Base-by-base conservation (phyloP, 202 grass and related monocot genomes). In the Eragrostis tef region DNA sequence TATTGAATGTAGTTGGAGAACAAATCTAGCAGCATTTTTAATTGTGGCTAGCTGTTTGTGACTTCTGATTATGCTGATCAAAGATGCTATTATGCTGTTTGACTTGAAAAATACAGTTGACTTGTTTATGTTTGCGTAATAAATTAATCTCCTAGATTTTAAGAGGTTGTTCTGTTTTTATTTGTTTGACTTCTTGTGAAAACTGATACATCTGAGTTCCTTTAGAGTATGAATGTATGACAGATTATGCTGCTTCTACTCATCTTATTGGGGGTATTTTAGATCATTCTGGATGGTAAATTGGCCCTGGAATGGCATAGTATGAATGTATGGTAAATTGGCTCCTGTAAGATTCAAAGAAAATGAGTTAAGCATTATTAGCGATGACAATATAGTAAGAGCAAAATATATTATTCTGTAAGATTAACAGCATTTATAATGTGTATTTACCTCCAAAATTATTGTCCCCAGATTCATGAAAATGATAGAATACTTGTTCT, bases 31-130 rank as follows among this genome's bases (percentile, higher is more conserved):
- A 71, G 7, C 16, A 26, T 53, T 84, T 84, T 45, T 7, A 11
- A 31, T 80, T 75, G 50, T 47, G 71, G 65, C 71, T 46, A 74
- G 47, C 27, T 67, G 29, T 74, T 72, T 75, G 50, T 77, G 42
- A 43, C 56, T 83, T 83, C 67, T 83, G 58, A 31, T 66, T 83
- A 16, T 87, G 25, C 87, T 81, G 27, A 81, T 70, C 3, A 24
- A 81, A 89, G 54, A 65, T 71, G 77, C 24, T 80, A 44, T 67
- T 54, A 8, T 80, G 26, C 64, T 57, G 24, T 44, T 85, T 71
- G 77, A 76, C 77, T 77, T 71, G 71, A 76, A 70, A 74, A 63
- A 71, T 47, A 25, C 14, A 85, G 14, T 71, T 47, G 47, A 61
- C 48, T 79, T 43, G 20, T 68, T 66, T 73, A 73, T 71, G 81